Evolutionary conservation across 441 rosid species (phyloP).

Genomic region (Theobroma grandiflorum): DNA sequence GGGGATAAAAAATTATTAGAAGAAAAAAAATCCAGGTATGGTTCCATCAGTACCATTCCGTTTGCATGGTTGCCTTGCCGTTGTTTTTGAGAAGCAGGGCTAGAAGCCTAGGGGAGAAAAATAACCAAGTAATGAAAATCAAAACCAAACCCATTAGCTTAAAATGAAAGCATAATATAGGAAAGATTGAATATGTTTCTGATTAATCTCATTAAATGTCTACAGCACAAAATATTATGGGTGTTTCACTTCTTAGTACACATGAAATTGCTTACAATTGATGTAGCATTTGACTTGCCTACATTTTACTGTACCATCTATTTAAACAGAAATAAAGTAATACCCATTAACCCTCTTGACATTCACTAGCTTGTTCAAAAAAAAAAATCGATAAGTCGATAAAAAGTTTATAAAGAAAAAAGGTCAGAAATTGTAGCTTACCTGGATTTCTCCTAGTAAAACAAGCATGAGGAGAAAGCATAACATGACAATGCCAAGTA

Average conservation of each 20-base stretch:
- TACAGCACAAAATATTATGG: neutral
- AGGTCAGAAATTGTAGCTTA: neutral
- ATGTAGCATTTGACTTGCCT: too few species aligned
- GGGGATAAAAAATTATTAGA: neutral
- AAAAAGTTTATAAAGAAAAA: neutral
- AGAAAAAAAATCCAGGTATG: neutral
- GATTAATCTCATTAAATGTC: neutral
- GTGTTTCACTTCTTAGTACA: too few species aligned
- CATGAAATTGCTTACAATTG: too few species aligned
- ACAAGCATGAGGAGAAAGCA: slow-evolving; percentile 23
- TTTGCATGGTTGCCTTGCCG: slow-evolving; percentile 8
- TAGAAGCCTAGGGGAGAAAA: neutral
- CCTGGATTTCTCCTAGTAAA: slow-evolving; percentile 27
- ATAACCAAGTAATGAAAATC: neutral
- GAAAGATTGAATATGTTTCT: too few species aligned
- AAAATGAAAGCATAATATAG: neutral
- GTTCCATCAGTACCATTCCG: slow-evolving; percentile 10
- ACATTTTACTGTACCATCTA: too few species aligned
- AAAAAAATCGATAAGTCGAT: neutral
- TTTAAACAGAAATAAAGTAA: too few species aligned
- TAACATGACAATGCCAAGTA: neutral
- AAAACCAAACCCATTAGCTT: neutral
- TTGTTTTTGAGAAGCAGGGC: slow-evolving; percentile 8
- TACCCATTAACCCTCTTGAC: too few species aligned
- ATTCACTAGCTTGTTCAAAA: neutral